Evolutionary conservation across 257 asterid genomes (phyloP), one percentile per base, ranked within the genome.

Genomic region (Ilex aquifolium): DNA sequence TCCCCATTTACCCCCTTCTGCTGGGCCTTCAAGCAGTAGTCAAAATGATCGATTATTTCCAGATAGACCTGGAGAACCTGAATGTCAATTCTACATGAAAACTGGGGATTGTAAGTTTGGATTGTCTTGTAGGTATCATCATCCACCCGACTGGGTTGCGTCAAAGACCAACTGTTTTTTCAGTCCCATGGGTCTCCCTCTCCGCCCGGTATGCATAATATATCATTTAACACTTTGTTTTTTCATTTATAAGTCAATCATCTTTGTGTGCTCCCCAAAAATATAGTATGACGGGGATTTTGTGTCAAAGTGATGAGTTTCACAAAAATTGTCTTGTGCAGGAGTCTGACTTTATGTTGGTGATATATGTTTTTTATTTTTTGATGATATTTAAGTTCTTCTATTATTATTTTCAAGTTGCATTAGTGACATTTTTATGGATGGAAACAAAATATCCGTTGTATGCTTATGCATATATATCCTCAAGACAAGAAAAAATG

Each of bases 101-200:
- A 85, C 89, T 13, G 97, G 97, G 73, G 92, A 77, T 76, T 90
- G 97, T 84, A 88, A 88, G 76, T 90, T 78, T 59, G 96, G 93
- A 62, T 69, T 82, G 16, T 80, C 90, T 49, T 90, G 97, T 82
- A 80, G 82, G 85, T 90, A 65, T 75, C 85, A 90, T 79, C 97
- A 90, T 73, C 92, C 93, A 14, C 84, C 90, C 17, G 89, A 82
- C 36, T 76, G 88, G 88, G 69, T 57, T 36, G 63, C 62, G 21
- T 66, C 84, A 15, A 78, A 66, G 67, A 58, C 81, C 5, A 79
- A 69, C 66, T 78, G 79, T 69, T 78, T 77, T 70, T 81, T 85
- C 69, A 85, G 90, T 69, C 90, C 88, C n/a, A 59, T 83, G 60
- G 97, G 97, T 46, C 83, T 90, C 67, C 96, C 97, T 67, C 75